Evolutionary conservation across 148 eudicot genomes (phyloP).

Genomic region (Talinum fruticosum): DNA sequence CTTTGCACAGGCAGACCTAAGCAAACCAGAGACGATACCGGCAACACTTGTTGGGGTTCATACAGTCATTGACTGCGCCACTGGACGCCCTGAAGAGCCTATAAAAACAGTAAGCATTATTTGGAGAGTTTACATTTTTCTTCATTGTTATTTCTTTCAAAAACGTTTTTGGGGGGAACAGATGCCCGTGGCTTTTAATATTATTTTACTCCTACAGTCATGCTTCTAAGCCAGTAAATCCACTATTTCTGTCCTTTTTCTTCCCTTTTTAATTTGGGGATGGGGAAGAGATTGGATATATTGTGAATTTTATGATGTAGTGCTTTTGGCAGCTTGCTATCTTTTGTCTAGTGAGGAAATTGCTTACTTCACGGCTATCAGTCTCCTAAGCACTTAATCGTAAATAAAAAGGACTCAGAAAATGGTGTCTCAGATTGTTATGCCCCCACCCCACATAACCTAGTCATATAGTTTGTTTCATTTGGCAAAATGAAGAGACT

Average conservation of each 20-base stretch:
- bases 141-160: not conserved
- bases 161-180: not conserved
- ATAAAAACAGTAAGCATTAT: conserved; percentile 75
- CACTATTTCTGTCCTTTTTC: no score
- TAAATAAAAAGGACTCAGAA: no score
- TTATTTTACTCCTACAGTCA: no score
- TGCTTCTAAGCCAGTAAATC: no score
- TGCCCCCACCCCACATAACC: no score
- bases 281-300: not conserved
- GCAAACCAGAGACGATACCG: conserved; percentile 92
- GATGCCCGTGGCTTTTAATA: not conserved
- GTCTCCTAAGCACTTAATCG: no score
- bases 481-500: no score
- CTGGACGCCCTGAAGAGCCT: conserved; percentile 99
- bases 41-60: conserved; percentile 94
- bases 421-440: no score
- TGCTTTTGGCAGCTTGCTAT: not conserved
- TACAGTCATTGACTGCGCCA: conserved; percentile 92
- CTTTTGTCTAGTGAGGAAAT: no score
- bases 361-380: no score
- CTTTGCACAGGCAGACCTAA: conserved; percentile 77
- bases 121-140: not conserved
- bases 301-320: not conserved
- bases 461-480: no score
- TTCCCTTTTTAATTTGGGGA: not conserved